These are phyloP conservation scores for Plectosphaerella sp. DNA, from an alignment of 2,329 filamentous ascomycete species.

Conservation along the genomic window DNA sequence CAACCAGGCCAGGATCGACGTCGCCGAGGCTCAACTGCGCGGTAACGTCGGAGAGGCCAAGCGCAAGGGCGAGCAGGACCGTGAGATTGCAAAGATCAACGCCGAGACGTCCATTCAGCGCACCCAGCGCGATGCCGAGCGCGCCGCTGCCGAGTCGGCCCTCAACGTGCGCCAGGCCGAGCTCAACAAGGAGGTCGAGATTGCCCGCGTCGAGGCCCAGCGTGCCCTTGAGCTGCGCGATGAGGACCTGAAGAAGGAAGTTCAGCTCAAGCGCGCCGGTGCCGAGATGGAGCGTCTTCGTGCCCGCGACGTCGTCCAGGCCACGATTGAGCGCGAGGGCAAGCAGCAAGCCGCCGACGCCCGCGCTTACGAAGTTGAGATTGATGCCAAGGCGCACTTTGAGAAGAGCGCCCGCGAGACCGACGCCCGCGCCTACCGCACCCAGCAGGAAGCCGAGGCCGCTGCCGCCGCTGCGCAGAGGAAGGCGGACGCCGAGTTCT, in stretches of 20 bases:
- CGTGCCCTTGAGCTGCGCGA: constrained; percentile 72
- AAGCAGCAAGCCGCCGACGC: constrained; percentile 66
- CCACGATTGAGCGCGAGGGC: constrained; percentile 63
- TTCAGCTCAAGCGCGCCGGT: constrained; percentile 71
- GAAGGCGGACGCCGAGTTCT: constrained; percentile 45
- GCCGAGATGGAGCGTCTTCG: constrained; percentile 78
- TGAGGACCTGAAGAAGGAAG: constrained; percentile 73
- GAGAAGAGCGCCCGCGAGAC: constrained; percentile 49
- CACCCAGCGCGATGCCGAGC: constrained; percentile 79
- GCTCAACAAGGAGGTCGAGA: constrained; percentile 69
- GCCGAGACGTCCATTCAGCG: constrained; percentile 80
- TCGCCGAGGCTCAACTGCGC: constrained; percentile 57
- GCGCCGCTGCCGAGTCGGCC: constrained; percentile 71
- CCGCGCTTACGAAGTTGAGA: constrained; percentile 59
- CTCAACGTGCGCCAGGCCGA: constrained; percentile 69
- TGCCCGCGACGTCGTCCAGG: constrained; percentile 74
- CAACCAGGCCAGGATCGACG: constrained; percentile 70
- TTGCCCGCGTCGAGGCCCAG: constrained; percentile 69
- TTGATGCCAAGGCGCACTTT: constrained; percentile 51
- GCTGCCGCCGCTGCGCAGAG: constrained; percentile 35
- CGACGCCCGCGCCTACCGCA: constrained; percentile 48
- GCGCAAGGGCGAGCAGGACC: constrained; percentile 75
- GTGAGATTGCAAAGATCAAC: constrained; percentile 83
- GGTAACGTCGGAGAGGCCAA: constrained; percentile 75
- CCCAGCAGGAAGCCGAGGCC: constrained; percentile 42